These are phyloP conservation scores for Clausena lansium DNA, from an alignment of 345 rosid species.

Conservation along the genomic window DNA sequence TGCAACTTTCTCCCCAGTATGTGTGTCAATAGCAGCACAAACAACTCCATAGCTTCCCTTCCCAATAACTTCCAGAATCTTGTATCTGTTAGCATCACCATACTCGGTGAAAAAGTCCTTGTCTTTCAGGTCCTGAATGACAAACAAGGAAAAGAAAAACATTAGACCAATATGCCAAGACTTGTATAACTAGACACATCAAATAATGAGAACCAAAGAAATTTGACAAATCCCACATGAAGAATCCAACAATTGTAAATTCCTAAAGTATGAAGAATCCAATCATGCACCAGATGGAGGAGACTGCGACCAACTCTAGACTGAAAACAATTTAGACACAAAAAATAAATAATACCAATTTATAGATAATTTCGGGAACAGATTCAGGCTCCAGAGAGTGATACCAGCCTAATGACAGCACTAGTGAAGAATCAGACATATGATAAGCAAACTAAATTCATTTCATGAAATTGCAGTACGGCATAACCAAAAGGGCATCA, in stretches of 20 bases:
- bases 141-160: background rate
- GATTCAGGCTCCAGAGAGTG: background rate
- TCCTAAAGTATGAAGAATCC: background rate
- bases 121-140: constrained; percentile 61
- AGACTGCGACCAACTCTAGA: background rate
- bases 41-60: constrained; percentile 99
- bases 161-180: background rate
- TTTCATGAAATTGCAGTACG: background rate
- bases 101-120: constrained; percentile 91
- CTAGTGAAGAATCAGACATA: background rate
- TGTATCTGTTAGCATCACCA: constrained; percentile 92
- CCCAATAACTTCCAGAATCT: constrained; percentile 82
- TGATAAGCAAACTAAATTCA: background rate
- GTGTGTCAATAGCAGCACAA: constrained; percentile 95
- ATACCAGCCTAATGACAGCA: background rate
- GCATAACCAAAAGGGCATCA: background rate
- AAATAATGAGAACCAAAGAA: background rate
- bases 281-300: background rate
- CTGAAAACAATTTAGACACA: background rate
- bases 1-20: constrained; percentile 88
- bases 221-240: background rate
- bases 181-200: background rate
- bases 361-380: background rate
- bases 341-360: background rate
- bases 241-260: background rate